These are phyloP conservation scores for Plasmodium vivax DNA, from an alignment of 169 alveolate genomes.

Conservation along the genomic window DNA sequence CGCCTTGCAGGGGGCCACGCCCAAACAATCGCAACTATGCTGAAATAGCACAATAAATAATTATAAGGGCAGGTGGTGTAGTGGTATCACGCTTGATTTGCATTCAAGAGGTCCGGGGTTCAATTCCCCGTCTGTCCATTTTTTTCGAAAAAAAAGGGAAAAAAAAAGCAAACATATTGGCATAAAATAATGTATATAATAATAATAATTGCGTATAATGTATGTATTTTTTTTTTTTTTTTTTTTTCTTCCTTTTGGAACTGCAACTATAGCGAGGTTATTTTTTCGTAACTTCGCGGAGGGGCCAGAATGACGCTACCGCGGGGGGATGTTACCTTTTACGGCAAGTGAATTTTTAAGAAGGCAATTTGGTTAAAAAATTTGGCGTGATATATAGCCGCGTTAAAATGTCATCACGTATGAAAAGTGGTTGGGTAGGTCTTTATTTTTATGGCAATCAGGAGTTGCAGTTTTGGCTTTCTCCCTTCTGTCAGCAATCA, in stretches of 20 bases:
- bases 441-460: too few species aligned
- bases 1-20: not conserved
- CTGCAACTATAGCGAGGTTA: not conserved
- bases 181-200: too few species aligned
- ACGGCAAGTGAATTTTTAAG: not conserved
- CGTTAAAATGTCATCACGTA: not conserved
- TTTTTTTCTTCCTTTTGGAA: not conserved
- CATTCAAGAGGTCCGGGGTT: slow-evolving; percentile 90
- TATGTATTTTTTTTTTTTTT: too few species aligned
- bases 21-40: not conserved
- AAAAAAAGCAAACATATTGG: too few species aligned
- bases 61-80: slow-evolving; percentile 86
- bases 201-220: too few species aligned
- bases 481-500: too few species aligned
- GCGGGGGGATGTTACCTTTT: too few species aligned
- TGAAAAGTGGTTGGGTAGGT: too few species aligned
- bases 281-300: not conserved
- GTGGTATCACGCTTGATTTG: slow-evolving; percentile 89
- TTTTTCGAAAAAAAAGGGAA: not conserved
- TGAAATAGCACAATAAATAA: not conserved
- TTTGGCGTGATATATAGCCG: not conserved
- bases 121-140: slow-evolving; percentile 89
- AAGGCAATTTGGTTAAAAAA: not conserved
- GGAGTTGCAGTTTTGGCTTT: too few species aligned
- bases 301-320: not conserved